These are phyloP conservation scores for Populus deltoides DNA, from an alignment of 345 rosid species.

Conservation along the genomic window DNA sequence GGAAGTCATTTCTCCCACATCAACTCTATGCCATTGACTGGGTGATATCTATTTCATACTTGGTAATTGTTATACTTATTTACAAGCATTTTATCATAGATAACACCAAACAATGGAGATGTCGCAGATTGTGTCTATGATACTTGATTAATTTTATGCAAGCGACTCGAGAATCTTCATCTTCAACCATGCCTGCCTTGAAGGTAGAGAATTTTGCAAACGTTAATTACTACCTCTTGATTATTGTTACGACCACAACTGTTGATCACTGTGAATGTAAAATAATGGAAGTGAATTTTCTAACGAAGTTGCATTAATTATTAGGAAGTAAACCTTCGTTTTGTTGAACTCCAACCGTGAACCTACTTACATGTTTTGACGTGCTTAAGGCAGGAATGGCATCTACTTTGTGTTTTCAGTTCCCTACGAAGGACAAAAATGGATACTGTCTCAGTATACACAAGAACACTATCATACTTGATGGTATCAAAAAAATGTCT, in stretches of 20 bases:
- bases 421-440: no score
- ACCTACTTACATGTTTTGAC: not conserved
- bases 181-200: not conserved
- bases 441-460: no score
- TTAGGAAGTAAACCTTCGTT: not conserved
- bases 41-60: not conserved
- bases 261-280: not conserved
- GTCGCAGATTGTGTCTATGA: not conserved
- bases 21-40: not conserved
- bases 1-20: not conserved
- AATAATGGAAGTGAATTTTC: not conserved
- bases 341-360: not conserved
- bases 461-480: not conserved
- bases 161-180: not conserved
- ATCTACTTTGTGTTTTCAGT: no score
- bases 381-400: not conserved
- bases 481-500: not conserved
- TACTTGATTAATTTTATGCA: not conserved
- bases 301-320: not conserved
- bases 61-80: not conserved
- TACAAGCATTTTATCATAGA: not conserved
- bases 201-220: not conserved
- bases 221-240: not conserved
- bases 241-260: not conserved
- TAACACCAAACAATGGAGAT: not conserved